Conservation (phyloP, 345 rosid genomes). For the Eucalyptus lansdowneana region DNA sequence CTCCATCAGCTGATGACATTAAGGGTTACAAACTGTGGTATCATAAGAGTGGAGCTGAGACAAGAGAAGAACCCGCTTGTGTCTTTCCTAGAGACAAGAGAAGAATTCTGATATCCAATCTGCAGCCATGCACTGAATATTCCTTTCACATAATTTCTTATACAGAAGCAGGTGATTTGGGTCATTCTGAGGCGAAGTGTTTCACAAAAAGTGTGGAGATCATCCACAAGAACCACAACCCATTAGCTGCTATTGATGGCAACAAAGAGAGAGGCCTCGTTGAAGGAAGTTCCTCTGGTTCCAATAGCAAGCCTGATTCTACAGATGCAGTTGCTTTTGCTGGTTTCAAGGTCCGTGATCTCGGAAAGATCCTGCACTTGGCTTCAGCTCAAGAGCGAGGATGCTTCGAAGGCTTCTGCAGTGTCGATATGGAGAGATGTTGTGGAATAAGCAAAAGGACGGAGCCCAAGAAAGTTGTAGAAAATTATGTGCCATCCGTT, state of each 20-base stretch:
- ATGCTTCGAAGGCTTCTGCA: conserved; percentile 50
- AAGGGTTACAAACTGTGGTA: conserved; percentile 94
- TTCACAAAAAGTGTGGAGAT: conserved; percentile 61
- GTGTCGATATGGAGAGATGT: conserved; percentile 43
- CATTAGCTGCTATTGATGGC: conserved; percentile 6
- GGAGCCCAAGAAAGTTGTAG: conserved; percentile 17
- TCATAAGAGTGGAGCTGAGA: conserved; percentile 60
- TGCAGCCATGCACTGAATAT: conserved; percentile 85
- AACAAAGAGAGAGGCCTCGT: conserved; percentile 14
- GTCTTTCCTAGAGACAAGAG: conserved; percentile 56
- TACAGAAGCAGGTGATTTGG: conserved; percentile 37
- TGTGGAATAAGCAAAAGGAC: conserved; percentile 25
- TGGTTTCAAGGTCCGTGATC: conserved; percentile 65
- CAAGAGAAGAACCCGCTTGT: conserved; percentile 36
- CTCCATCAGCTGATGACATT: conserved; percentile 23
- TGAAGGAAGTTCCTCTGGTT: conserved; percentile 28
- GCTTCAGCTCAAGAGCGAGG: conserved; percentile 78
- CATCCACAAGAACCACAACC: conserved; percentile 23
- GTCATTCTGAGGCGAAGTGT: conserved; percentile 64
- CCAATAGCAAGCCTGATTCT: conserved; percentile 13
- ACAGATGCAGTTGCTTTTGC: conserved; percentile 19
- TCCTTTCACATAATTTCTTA: conserved; percentile 47
- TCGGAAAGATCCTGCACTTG: conserved; percentile 50
- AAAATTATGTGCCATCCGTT: conserved; percentile 28
- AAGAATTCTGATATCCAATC: conserved; percentile 68